Conservation (phyloP, 2,329 filamentous ascomycete species). For the Penicillium sp. region DNA sequence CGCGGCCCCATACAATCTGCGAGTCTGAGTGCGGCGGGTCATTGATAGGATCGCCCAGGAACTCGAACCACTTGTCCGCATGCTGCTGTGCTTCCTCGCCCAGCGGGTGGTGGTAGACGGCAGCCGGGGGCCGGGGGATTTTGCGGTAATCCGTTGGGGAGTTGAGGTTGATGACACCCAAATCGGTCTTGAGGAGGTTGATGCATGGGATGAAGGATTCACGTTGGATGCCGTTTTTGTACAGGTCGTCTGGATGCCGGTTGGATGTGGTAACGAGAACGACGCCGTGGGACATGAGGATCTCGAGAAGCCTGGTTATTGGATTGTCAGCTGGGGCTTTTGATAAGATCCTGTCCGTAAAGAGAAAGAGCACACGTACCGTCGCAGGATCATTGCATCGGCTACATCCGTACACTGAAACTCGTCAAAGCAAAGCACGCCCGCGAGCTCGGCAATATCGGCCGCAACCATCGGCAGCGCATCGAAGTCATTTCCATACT, state of each 20-base stretch:
- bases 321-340: constrained; percentile 24
- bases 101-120: constrained; percentile 88
- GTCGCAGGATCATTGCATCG: constrained; percentile 93
- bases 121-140: constrained; percentile 86
- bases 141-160: constrained; percentile 96
- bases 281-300: constrained; percentile 93
- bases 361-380: constrained; percentile 45
- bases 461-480: constrained; percentile 88
- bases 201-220: constrained; percentile 96
- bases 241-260: constrained; percentile 91
- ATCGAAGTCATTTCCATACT: constrained; percentile 84
- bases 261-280: constrained; percentile 96
- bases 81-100: constrained; percentile 74
- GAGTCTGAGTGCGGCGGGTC: constrained; percentile 73
- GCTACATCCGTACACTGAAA: constrained; percentile 98
- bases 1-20: constrained; percentile 87
- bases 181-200: constrained; percentile 76
- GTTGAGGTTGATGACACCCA: constrained; percentile 91
- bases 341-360: not conserved
- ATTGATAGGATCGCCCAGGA: constrained; percentile 77
- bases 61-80: constrained; percentile 92
- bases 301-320: constrained; percentile 66
- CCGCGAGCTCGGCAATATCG: constrained; percentile 81
- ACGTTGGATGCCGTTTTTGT: constrained; percentile 96
- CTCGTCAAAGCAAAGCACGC: constrained; percentile 95